Evolutionary conservation across 148 eudicot species (phyloP), one percentile per base, ranked within the genome.

Genomic region (Beta vulgaris): DNA sequence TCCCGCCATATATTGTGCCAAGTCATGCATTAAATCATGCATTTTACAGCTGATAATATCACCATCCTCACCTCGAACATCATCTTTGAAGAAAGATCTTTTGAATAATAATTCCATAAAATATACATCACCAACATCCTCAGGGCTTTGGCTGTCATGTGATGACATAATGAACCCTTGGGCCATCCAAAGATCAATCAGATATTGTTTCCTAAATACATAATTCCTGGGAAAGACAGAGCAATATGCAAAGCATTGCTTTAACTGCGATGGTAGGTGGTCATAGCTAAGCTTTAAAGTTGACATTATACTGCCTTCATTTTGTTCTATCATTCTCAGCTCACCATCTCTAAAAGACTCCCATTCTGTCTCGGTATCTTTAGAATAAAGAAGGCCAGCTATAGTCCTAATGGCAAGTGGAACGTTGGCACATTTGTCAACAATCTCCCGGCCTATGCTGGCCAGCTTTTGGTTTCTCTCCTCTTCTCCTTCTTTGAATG

Each of bases 21-120:
- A 54, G 15, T 48, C 70, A 60, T 44, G 70, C 58, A 74, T 25
- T 23, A 74, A 44, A 51, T 74, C 71, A 36, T 64, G 77, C 77
- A 74, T 72, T 39, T 57, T 55, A 40, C 28, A 73, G 35, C 11
- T 40, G 6, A 10, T 34, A 18, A 13, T 63, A 6, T 14, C 6
- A 42, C 68, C 39, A 34, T 63, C 4, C 21, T 5, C 7, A 63
- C 7, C 6, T 63, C 39, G 29, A 3, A 13, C 18, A n/a, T 13
- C 42, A 4, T 63, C 68, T 34, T 34, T 42, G 8, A 63, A 63
- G 42, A 63, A 63, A 63, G 11, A 35, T 63, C 23, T 63, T 63
- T 42, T 63, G n/a, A 36, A 7, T 18, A 63, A 19, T 18, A 63
- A 19, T 6, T 63, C 40, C 68, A 63, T 63, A 15, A 63, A 15